Conservation (phyloP, 768 basidiomycete genomes). For the Mycena capillaripes region DNA sequence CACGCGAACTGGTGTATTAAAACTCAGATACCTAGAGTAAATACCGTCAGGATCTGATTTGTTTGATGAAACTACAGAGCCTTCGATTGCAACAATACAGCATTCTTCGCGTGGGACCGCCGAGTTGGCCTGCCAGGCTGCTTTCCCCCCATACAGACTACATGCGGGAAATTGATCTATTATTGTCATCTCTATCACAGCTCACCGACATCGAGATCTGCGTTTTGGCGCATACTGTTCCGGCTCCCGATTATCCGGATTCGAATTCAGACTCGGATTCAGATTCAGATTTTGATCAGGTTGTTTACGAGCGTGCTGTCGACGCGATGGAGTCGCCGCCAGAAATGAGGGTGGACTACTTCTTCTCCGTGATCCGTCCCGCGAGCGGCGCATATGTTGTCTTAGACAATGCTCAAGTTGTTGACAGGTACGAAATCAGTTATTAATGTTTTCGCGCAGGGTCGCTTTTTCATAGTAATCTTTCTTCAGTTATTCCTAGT, state of each 20-base stretch:
- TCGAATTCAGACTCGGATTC: not conserved
- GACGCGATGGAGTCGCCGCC: too few relatives aligned
- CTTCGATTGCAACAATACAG: not conserved
- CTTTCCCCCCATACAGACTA: not conserved
- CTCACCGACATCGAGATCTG: not conserved
- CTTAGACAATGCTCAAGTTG: not conserved
- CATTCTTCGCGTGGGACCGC: not conserved
- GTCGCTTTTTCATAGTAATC: not conserved
- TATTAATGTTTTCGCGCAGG: not conserved
- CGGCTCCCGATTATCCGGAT: too few relatives aligned
- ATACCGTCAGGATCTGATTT: not conserved
- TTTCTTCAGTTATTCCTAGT: not conserved
- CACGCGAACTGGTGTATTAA: too few relatives aligned
- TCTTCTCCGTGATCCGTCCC: not conserved
- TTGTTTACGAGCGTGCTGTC: too few relatives aligned
- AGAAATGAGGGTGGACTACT: not conserved
- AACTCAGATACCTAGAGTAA: too few relatives aligned
- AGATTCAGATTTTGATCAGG: not conserved
- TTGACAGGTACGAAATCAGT: not conserved
- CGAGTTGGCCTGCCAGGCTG: not conserved
- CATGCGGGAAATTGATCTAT: not conserved
- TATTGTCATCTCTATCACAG: not conserved
- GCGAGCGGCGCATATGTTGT: not conserved
- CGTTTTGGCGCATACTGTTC: not conserved
- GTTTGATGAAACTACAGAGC: not conserved